A percentile compares a stretch with the other conserved stretches of the same genome.
Conservation (phyloP, 441 rosid species). For the Theobroma grandiflorum region DNA sequence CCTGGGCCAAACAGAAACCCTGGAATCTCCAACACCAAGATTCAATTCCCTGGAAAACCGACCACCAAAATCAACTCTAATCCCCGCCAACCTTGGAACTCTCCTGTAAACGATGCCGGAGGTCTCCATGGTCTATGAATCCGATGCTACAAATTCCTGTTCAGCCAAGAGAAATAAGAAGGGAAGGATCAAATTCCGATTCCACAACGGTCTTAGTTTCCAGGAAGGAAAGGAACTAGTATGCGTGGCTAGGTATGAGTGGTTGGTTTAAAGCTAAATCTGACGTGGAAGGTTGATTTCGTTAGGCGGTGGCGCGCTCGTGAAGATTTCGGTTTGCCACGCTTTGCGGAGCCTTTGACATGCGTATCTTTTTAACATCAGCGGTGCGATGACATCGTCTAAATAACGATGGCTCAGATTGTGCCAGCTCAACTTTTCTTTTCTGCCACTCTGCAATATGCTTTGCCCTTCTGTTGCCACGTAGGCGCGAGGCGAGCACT, state of each 20-base stretch:
- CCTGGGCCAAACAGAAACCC: conserved; percentile 32
- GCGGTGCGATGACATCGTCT: conserved; percentile 23
- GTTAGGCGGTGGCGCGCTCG: conserved; percentile 28
- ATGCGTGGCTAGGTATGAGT: conserved; percentile 29
- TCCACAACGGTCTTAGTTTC: neutral
- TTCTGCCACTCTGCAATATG: neutral
- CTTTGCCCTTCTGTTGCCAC: neutral
- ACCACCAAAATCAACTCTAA: neutral
- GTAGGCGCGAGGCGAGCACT: neutral
- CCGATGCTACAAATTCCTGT: neutral
- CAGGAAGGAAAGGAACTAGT: neutral
- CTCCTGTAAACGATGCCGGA: conserved; percentile 24
- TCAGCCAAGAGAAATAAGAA: neutral
- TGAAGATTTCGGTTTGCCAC: conserved; percentile 30
- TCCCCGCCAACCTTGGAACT: conserved; percentile 24
- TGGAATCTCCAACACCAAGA: conserved; percentile 22
- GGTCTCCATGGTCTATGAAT: conserved; percentile 37
- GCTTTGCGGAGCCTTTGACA: neutral
- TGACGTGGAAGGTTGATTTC: conserved; percentile 29
- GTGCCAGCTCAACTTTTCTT: neutral
- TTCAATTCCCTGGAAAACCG: conserved; percentile 16
- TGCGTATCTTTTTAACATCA: conserved; percentile 9
- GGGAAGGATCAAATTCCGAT: neutral
- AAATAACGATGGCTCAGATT: neutral
- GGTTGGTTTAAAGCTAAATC: neutral